phyloP scores from a whole-genome alignment of 1,139 yeast species.

The Suhomyces taliae region DNA sequence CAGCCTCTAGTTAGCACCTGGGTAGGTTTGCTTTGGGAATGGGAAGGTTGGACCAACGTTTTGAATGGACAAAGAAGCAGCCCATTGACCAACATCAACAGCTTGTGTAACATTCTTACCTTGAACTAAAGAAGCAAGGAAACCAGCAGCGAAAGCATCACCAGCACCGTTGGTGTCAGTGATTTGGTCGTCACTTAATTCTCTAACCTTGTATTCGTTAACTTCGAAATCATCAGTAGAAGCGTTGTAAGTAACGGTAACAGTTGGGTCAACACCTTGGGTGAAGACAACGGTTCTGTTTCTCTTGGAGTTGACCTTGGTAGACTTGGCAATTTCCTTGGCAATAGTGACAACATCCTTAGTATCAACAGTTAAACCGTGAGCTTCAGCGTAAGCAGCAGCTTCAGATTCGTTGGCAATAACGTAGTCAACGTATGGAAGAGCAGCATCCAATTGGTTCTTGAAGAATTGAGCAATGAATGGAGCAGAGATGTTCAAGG shows the following conservation, averaged over 20 bases:
- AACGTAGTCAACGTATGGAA: constrained; percentile 88
- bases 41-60: constrained; percentile 95
- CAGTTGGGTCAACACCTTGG: constrained; percentile 89
- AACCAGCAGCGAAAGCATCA: constrained; percentile 98
- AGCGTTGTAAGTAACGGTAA: constrained; percentile 60
- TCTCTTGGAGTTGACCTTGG: constrained; percentile 69
- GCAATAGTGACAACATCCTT: constrained; percentile 77
- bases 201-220: constrained; percentile 64
- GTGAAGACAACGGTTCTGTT: constrained; percentile 88
- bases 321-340: constrained; percentile 72
- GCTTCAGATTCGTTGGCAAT: constrained; percentile 98
- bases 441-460: constrained; percentile 75
- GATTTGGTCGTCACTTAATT: constrained; percentile 64
- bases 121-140: constrained; percentile 83
- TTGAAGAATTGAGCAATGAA: constrained; percentile 95
- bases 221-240: constrained; percentile 46
- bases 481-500: constrained; percentile 92
- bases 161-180: constrained; percentile 99
- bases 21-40: constrained; percentile 66
- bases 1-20: constrained; percentile 17
- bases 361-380: constrained; percentile 52
- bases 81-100: constrained; percentile 93
- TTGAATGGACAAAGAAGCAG: constrained; percentile 89
- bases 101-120: constrained; percentile 62
- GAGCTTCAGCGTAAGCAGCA: constrained; percentile 88